A percentile compares a stretch with the other conserved stretches of the same genome.
Evolutionary conservation across 768 basidiomycete genomes (phyloP).

Genomic region (Leucogyrophana mollusca): DNA sequence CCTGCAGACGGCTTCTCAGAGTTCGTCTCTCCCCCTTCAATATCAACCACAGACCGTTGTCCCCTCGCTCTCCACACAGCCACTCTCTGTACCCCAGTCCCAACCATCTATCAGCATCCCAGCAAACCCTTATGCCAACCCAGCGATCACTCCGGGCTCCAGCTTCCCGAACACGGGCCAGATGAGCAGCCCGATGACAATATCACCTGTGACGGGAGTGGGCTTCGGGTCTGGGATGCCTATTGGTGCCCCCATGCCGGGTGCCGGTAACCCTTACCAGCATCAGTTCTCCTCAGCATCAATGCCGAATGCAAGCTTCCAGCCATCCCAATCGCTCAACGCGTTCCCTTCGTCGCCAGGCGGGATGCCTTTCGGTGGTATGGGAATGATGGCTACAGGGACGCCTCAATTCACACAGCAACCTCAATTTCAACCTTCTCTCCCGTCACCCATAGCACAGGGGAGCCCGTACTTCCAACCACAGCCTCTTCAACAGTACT

Average conservation of each 20-base stretch:
- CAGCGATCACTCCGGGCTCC: slow-evolving; percentile 1
- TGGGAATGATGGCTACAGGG: slow-evolving; percentile 2
- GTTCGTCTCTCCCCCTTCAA: slow-evolving; percentile 50
- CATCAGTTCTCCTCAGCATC: background rate
- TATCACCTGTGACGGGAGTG: slow-evolving; percentile 1
- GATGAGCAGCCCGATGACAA: slow-evolving; percentile 7
- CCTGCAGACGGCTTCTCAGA: slow-evolving; percentile 37
- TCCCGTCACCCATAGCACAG: background rate
- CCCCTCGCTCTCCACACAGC: slow-evolving; percentile 13
- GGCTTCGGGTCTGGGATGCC: background rate
- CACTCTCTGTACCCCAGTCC: slow-evolving; percentile 11
- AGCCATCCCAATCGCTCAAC: background rate
- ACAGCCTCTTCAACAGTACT: slow-evolving; percentile 10
- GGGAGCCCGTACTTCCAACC: background rate
- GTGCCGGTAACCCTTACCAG: background rate
- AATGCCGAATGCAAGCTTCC: background rate
- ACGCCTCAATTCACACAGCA: background rate
- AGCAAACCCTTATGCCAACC: slow-evolving; percentile 20
- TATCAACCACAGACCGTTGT: slow-evolving; percentile 13
- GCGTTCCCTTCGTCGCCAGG: background rate
- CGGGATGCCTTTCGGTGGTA: background rate
- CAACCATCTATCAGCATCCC: slow-evolving; percentile 1
- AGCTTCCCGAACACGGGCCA: background rate
- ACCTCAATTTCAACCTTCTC: slow-evolving; percentile 2
- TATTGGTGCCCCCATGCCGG: background rate